phyloP scores from a whole-genome alignment of 208 protist species.

The Acanthamoeba polyphaga region DNA sequence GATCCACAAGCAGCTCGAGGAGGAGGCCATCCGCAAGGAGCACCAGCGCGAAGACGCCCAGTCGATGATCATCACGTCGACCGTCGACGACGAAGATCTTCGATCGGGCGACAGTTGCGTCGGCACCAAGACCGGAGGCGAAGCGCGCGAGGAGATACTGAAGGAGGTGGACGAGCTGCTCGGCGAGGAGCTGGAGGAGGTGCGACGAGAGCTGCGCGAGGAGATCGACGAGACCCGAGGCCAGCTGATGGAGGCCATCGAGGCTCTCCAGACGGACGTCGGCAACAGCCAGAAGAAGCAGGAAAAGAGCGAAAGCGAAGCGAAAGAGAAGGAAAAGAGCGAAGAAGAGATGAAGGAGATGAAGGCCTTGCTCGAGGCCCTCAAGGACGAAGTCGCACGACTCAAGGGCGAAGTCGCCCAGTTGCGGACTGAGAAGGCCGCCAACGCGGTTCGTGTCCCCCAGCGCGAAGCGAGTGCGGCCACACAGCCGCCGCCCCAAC shows the following conservation, averaged over 20 bases:
- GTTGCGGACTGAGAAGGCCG: neutral
- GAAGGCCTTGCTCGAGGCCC: neutral
- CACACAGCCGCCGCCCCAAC: too few species aligned
- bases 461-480: neutral
- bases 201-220: neutral
- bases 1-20: conserved; percentile 33
- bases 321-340: neutral
- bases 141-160: neutral
- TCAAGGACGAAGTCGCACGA: neutral
- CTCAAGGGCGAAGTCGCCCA: neutral
- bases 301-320: neutral
- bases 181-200: neutral
- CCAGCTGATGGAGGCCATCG: neutral
- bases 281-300: neutral
- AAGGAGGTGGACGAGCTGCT: conserved; percentile 38
- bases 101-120: too few species aligned
- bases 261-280: neutral
- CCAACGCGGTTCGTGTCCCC: neutral
- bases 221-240: neutral
- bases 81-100: neutral
- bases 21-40: neutral
- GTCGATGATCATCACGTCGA: neutral
- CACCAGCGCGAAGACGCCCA: neutral
- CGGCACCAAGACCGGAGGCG: neutral
- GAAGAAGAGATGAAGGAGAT: neutral